phyloP scores from a whole-genome alignment of 148 eudicot genomes.

The Rhododendron henanense region DNA sequence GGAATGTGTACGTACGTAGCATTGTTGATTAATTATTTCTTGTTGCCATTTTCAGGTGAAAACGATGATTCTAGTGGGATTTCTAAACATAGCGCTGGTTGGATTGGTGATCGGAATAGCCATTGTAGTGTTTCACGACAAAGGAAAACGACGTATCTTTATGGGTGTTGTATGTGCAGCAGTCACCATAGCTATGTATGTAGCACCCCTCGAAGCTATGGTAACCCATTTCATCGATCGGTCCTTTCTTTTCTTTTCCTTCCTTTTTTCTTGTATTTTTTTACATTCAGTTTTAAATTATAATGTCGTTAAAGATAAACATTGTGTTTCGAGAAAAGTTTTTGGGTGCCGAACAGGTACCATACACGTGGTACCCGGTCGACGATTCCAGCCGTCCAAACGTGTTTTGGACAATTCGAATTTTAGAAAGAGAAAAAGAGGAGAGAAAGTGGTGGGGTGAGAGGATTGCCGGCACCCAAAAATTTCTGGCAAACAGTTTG shows the following conservation, averaged over 20 bases:
- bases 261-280: neutral
- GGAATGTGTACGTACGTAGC: too few species aligned
- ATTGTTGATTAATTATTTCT: neutral
- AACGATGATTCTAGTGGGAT: slow-evolving; percentile 21
- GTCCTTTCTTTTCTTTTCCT: neutral
- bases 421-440: too few species aligned
- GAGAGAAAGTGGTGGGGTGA: too few species aligned
- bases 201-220: slow-evolving; percentile 32
- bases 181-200: slow-evolving; percentile 35
- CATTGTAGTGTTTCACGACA: slow-evolving; percentile 21
- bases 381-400: too few species aligned
- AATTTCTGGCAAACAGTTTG: too few species aligned
- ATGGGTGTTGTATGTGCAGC: slow-evolving; percentile 34
- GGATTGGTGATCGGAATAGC: slow-evolving; percentile 20
- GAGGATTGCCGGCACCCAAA: too few species aligned
- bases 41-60: neutral
- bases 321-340: too few species aligned
- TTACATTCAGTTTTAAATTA: neutral
- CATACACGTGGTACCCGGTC: too few species aligned
- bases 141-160: slow-evolving; percentile 20
- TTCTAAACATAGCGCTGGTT: slow-evolving; percentile 18
- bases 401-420: too few species aligned
- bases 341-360: too few species aligned
- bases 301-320: too few species aligned
- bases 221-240: slow-evolving; percentile 7